Percentiles rank a stretch among this genome's conserved stretches.
phyloP scores from a whole-genome alignment of 768 basidiomycete species.

The Tricholoma matsutake region DNA sequence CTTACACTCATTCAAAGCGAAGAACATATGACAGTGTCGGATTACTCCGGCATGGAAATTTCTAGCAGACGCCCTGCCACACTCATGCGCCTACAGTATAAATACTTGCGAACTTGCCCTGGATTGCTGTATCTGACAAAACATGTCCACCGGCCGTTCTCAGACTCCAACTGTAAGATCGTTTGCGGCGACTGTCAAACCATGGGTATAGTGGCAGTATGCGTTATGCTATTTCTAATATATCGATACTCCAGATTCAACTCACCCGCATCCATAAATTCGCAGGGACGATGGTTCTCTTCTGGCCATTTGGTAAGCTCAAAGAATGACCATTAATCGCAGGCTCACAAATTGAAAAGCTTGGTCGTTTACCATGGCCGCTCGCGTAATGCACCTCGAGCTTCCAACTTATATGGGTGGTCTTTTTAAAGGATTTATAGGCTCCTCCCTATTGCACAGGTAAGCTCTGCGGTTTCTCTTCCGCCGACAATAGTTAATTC shows the following conservation, averaged over 20 bases:
- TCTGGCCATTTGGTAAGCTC: conserved; percentile 18
- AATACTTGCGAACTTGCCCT: background rate
- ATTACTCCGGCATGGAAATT: too few species aligned
- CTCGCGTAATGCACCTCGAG: conserved; percentile 12
- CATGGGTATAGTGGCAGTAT: conserved; percentile 8
- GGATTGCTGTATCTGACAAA: background rate
- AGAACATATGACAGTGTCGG: too few species aligned
- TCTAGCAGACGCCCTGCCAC: too few species aligned
- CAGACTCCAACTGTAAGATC: conserved; percentile 11
- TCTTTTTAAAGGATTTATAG: conserved; percentile 14
- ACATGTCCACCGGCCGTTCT: conserved; percentile 6
- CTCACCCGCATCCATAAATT: conserved; percentile 18
- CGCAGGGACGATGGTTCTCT: conserved; percentile 18
- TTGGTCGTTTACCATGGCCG: conserved; percentile 18
- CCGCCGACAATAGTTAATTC: background rate
- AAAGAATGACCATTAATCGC: background rate
- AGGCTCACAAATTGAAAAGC: conserved; percentile 6
- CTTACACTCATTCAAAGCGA: too few species aligned
- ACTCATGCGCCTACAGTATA: background rate
- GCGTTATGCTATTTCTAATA: background rate
- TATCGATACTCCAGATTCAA: background rate
- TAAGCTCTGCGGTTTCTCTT: background rate
- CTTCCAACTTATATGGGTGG: conserved; percentile 5
- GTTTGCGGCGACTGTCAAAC: conserved; percentile 9
- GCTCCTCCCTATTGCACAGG: conserved; percentile 17